Conservation (phyloP, 2,329 filamentous ascomycete genomes). For the Uncinocarpus reesii region DNA sequence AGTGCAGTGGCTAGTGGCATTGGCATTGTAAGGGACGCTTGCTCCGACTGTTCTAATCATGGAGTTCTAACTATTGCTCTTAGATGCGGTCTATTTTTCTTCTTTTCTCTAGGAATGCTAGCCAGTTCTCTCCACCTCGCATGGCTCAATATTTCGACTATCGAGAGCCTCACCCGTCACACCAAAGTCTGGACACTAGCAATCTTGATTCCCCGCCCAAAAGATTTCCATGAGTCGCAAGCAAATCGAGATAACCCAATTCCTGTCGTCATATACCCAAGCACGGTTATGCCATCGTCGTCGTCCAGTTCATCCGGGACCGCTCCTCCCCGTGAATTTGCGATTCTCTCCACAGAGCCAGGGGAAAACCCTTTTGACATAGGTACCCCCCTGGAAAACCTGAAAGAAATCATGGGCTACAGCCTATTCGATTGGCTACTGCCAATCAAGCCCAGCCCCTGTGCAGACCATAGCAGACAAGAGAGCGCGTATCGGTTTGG, state of each 20-base stretch:
- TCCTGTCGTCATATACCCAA: constrained; percentile 29
- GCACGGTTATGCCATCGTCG: constrained; percentile 20
- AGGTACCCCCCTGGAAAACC: constrained; percentile 55
- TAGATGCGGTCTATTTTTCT: constrained; percentile 56
- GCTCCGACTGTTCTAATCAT: not conserved
- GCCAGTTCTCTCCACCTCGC: constrained; percentile 60
- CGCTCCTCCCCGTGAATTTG: constrained; percentile 53
- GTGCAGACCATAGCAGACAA: constrained; percentile 54
- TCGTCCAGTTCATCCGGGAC: constrained; percentile 9
- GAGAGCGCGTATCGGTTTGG: constrained; percentile 61
- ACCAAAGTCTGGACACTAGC: constrained; percentile 61
- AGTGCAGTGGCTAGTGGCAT: constrained; percentile 53
- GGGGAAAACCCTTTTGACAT: constrained; percentile 83
- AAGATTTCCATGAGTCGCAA: constrained; percentile 30
- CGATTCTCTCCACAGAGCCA: constrained; percentile 60
- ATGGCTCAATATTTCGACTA: constrained; percentile 66
- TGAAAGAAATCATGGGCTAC: constrained; percentile 68
- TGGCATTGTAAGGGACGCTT: constrained; percentile 47
- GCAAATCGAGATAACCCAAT: constrained; percentile 28
- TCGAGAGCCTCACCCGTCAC: constrained; percentile 61
- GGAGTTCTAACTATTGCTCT: constrained; percentile 17
- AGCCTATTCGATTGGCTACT: constrained; percentile 66
- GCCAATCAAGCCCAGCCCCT: constrained; percentile 65
- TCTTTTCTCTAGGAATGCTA: constrained; percentile 75
- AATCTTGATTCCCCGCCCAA: constrained; percentile 52